Conservation (phyloP, 1,284 basidiomycete species). For the Ceratobasidium sp. region DNA sequence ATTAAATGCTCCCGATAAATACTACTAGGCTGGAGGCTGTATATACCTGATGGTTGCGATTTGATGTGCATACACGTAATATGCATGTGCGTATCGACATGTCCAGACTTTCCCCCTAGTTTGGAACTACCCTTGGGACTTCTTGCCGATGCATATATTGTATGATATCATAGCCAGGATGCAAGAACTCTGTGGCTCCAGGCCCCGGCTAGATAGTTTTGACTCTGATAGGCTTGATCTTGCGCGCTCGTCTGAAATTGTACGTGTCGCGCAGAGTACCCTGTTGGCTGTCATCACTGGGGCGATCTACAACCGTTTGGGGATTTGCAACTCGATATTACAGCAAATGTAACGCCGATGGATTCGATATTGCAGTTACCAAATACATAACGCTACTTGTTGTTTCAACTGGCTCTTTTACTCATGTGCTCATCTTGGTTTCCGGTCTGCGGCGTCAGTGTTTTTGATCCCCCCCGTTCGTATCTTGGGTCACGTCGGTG, state of each 20-base stretch:
- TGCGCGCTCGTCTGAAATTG: neutral
- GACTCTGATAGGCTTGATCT: neutral
- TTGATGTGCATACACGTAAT: conserved; percentile 9
- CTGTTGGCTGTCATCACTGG: neutral
- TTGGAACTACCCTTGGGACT: neutral
- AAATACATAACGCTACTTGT: neutral
- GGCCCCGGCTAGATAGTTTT: neutral
- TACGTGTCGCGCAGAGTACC: neutral
- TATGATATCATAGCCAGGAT: neutral
- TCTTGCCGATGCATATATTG: neutral
- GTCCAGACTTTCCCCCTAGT: conserved; percentile 6
- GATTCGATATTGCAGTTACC: neutral
- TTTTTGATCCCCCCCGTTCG: no score
- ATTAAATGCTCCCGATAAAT: neutral
- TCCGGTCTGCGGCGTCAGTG: neutral
- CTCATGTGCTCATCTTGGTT: neutral
- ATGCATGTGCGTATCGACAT: neutral
- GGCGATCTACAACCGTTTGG: no score
- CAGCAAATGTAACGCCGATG: neutral
- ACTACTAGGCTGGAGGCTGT: neutral
- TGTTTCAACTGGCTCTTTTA: conserved; percentile 9
- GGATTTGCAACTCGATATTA: neutral
- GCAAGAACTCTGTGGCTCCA: neutral
- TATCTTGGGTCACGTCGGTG: neutral
- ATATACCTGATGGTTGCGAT: neutral